Base-by-base conservation (phyloP, 257 asterid genomes). In the Solanum pimpinellifolium region DNA sequence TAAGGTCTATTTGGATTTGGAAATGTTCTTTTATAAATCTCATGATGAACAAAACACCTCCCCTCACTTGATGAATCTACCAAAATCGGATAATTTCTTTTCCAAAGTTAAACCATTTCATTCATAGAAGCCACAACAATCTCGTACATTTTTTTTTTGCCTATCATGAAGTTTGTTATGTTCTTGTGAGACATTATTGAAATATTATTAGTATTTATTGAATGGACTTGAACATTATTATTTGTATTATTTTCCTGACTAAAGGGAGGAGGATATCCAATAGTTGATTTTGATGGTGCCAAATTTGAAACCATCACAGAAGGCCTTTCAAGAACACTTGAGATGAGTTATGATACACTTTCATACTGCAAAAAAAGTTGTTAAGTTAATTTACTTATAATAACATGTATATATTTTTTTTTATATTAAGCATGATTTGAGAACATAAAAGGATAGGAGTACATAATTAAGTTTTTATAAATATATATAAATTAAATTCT, bases 71-170 rank as follows among this genome's bases (percentile, higher is more conserved):
- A 12, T 75, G 94, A 87, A 83, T 89, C 88, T 27, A 89, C 49
- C 98, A 95, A 95, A 18, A 95, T 49, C 4, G 98, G 95, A 87
- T 95, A 97, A 41, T 93, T 91, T 60, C 83, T 82, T 73, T 86
- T 91, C 12, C 91, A 69, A 74, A 33, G 35, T 33, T 33, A 5
- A 33, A 33, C 35, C 35, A 33, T 33, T 33, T 33, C 35, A 33
- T 33, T 89, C 88, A 91, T 91, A 86, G 98, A 96, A 11, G 23
- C 85, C 25, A 86, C 33, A 21, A 91, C 92, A 21, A 89, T 87
- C 86, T 90, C 93, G 76, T 92, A 62, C 25, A 94, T 6, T 25
- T 18, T 33, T 70, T 87, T 73, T 93, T 7, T 93, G 93, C 83
- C 68, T 83, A 39, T 89, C 93, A 21, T n/a, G 20, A 13, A 86